Conservation (phyloP, 2,329 filamentous ascomycete genomes). For the Aspergillus sp. region DNA sequence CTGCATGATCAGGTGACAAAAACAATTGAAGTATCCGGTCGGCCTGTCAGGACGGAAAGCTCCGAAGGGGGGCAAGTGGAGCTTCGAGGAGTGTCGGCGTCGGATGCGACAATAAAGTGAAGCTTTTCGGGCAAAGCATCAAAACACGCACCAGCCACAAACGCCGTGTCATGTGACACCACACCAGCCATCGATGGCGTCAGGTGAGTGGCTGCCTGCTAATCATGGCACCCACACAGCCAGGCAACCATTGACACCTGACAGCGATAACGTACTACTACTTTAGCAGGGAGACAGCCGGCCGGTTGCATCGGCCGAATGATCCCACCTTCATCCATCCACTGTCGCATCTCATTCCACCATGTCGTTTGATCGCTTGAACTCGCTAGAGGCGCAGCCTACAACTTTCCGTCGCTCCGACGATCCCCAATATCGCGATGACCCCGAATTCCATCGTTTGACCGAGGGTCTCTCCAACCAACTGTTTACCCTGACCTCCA, state of each 20-base stretch:
- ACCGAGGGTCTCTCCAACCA: slow-evolving; percentile 83
- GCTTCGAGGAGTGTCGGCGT: slow-evolving; percentile 12
- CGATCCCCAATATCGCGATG: slow-evolving; percentile 78
- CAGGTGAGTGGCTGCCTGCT: slow-evolving; percentile 34
- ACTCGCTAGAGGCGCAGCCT: slow-evolving; percentile 78
- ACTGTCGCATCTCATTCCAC: slow-evolving; percentile 7
- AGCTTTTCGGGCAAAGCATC: slow-evolving; percentile 36
- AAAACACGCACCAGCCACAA: slow-evolving; percentile 36
- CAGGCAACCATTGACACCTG: slow-evolving; percentile 6
- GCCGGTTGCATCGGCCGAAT: slow-evolving; percentile 15
- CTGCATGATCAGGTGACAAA: slow-evolving; percentile 24
- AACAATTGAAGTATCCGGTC: background rate
- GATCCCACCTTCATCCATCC: slow-evolving; percentile 10
- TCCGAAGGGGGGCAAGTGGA: background rate
- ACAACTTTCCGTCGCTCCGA: slow-evolving; percentile 67
- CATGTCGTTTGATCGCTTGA: slow-evolving; percentile 93
- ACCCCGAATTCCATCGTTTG: slow-evolving; percentile 85
- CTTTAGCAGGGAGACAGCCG: background rate
- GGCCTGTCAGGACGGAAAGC: background rate
- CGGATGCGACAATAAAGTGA: slow-evolving; percentile 25
- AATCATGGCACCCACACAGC: slow-evolving; percentile 27
- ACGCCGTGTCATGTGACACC: slow-evolving; percentile 29
- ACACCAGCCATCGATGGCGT: slow-evolving; percentile 21
- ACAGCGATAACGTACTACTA: background rate
- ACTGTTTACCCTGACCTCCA: slow-evolving; percentile 84